Conservation (phyloP, 129 eudicot genomes). For the Tagetes patula region DNA sequence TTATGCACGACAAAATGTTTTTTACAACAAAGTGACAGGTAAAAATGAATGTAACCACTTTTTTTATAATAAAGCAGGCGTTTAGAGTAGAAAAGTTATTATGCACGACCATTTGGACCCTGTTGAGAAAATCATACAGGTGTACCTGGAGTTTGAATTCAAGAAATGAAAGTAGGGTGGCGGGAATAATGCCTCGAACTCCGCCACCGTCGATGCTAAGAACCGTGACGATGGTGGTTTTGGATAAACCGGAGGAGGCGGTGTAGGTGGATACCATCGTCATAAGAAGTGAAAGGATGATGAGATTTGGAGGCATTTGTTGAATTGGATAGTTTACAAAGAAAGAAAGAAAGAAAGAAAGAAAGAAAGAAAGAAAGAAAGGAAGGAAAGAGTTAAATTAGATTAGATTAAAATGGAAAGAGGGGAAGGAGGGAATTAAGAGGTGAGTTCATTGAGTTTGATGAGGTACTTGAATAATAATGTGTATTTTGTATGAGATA, state of each 20-base stretch:
- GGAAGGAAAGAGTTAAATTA: too few species aligned
- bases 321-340: background rate
- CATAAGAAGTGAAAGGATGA: conserved; percentile 26
- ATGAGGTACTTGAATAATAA: background rate
- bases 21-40: too few species aligned
- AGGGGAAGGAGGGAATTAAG: conserved; percentile 23
- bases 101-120: too few species aligned
- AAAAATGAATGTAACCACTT: too few species aligned
- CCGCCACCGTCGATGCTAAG: conserved; percentile 82
- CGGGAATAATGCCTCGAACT: conserved; percentile 67
- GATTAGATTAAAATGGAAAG: background rate
- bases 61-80: too few species aligned
- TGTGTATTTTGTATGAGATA: background rate
- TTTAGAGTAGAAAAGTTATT: too few species aligned
- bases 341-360: too few species aligned
- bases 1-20: too few species aligned
- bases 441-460: conserved; percentile 14
- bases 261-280: background rate
- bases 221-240: conserved; percentile 46
- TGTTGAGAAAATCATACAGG: background rate
- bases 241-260: conserved; percentile 15
- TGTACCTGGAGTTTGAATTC: conserved; percentile 73
- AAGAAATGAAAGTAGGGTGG: conserved; percentile 61
- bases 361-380: too few species aligned
- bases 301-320: conserved; percentile 9